phyloP scores from a whole-genome alignment of 441 rosid species.

The Omphalea diandra region DNA sequence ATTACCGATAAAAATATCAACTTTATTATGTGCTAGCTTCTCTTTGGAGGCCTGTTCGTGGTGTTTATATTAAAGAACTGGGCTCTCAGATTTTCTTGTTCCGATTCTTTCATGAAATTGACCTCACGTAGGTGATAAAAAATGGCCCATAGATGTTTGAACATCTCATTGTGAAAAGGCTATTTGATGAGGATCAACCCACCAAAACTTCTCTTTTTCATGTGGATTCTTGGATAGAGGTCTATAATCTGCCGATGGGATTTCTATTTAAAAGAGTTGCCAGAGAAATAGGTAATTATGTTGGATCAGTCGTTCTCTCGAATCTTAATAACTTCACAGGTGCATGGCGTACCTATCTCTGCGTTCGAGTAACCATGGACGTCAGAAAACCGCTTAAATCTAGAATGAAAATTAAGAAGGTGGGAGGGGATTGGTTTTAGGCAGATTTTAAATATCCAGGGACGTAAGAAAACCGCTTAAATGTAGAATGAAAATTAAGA shows the following conservation, averaged over 20 bases:
- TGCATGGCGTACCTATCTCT: background rate
- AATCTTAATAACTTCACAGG: background rate
- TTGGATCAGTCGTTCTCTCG: accelerated
- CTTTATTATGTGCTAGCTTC: background rate
- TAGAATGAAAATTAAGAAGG: constrained; percentile 1
- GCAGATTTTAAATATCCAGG: background rate
- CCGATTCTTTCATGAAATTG: background rate
- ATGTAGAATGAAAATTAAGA: background rate
- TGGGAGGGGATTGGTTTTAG: background rate
- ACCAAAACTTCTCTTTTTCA: background rate
- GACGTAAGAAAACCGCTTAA: background rate
- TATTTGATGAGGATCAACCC: background rate
- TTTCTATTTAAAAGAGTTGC: background rate
- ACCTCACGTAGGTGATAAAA: background rate
- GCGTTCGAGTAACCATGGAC: background rate
- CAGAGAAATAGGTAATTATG: background rate
- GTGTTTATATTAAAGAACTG: background rate
- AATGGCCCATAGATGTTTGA: background rate
- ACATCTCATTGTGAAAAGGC: background rate
- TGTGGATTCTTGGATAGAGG: background rate
- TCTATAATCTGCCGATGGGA: background rate
- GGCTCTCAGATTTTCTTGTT: background rate
- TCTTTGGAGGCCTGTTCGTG: background rate
- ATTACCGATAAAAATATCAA: background rate
- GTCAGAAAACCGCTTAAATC: background rate